Evolutionary conservation across 106 monocot genomes (phyloP).

Genomic region (Acorus calamus): DNA sequence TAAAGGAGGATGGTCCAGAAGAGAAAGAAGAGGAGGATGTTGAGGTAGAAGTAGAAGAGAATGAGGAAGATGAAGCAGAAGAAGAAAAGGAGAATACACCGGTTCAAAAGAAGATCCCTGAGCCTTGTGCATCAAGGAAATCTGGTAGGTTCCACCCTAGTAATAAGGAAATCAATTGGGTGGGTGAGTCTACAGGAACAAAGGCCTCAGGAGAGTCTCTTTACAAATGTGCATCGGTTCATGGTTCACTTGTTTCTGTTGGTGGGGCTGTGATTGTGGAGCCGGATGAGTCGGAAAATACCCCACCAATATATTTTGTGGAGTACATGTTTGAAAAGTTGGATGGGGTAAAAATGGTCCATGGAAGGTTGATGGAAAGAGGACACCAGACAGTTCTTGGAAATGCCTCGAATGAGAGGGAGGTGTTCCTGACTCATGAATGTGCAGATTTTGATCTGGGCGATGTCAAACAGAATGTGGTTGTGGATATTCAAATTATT

Average conservation of each 20-base stretch:
- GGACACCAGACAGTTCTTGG: constrained; percentile 76
- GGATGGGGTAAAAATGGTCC: constrained; percentile 63
- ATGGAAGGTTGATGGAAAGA: constrained; percentile 58
- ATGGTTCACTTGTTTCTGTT: constrained; percentile 33
- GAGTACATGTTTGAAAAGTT: constrained; percentile 76
- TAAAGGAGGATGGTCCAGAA: constrained; percentile 37
- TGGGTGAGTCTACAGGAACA: constrained; percentile 34
- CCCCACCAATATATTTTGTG: constrained; percentile 32
- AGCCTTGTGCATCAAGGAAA: constrained; percentile 12
- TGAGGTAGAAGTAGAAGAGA: constrained; percentile 63
- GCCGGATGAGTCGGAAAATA: constrained; percentile 30
- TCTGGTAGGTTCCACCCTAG: constrained; percentile 17
- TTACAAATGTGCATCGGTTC: constrained; percentile 52
- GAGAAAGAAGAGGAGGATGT: constrained; percentile 22
- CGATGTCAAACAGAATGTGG: constrained; percentile 54
- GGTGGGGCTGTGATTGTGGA: constrained; percentile 52
- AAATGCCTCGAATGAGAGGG: constrained; percentile 88
- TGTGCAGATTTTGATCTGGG: constrained; percentile 70
- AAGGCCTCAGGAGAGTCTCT: constrained; percentile 52
- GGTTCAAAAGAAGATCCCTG: constrained; percentile 26
- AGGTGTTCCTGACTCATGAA: constrained; percentile 75
- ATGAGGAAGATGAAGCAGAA: constrained; percentile 56
- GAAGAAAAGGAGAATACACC: constrained; percentile 25
- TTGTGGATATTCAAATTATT: constrained; percentile 40
- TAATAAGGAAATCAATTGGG: constrained; percentile 52